phyloP scores from a whole-genome alignment of 2,329 filamentous ascomycete species.

The Westerdykella ornata region DNA sequence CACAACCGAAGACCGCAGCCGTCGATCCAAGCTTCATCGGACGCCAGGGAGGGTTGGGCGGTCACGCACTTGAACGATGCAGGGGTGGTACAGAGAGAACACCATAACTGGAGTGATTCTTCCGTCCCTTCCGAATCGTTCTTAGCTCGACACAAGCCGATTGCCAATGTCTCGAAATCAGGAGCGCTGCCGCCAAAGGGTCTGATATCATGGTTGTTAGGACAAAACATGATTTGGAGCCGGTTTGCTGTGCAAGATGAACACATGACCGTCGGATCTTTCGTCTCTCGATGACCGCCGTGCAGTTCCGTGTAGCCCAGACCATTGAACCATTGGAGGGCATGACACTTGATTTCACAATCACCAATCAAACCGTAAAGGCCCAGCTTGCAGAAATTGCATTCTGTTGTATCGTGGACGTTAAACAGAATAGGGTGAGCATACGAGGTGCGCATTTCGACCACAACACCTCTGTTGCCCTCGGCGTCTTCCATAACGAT shows the following conservation, averaged over 20 bases:
- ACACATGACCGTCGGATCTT: conserved; percentile 22
- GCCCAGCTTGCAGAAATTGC: conserved; percentile 40
- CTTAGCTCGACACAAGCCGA: conserved; percentile 2
- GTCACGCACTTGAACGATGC: conserved; percentile 14
- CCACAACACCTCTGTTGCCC: conserved; percentile 21
- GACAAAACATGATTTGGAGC: conserved; percentile 19
- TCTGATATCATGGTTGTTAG: background rate
- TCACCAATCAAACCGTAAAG: conserved; percentile 39
- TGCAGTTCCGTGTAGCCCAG: conserved; percentile 36
- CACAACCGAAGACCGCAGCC: conserved; percentile 29
- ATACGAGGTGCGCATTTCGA: conserved; percentile 35
- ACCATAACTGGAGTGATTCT: conserved; percentile 22
- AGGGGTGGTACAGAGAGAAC: conserved; percentile 25
- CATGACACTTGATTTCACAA: conserved; percentile 24
- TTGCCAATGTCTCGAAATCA: background rate
- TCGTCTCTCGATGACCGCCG: conserved; percentile 33
- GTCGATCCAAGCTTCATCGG: conserved; percentile 1
- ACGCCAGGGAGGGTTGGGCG: conserved; percentile 4
- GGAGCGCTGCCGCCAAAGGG: background rate
- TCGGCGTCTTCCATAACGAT: conserved; percentile 22
- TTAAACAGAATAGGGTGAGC: conserved; percentile 39
- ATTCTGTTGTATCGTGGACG: conserved; percentile 12
- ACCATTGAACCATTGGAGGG: conserved; percentile 31
- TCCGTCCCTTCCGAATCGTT: conserved; percentile 5
- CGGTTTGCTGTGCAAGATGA: conserved; percentile 13